Evolutionary conservation across 2,329 filamentous ascomycete species (phyloP), one percentile per base, ranked within the genome.

Genomic region (Fusarium pilosicola): DNA sequence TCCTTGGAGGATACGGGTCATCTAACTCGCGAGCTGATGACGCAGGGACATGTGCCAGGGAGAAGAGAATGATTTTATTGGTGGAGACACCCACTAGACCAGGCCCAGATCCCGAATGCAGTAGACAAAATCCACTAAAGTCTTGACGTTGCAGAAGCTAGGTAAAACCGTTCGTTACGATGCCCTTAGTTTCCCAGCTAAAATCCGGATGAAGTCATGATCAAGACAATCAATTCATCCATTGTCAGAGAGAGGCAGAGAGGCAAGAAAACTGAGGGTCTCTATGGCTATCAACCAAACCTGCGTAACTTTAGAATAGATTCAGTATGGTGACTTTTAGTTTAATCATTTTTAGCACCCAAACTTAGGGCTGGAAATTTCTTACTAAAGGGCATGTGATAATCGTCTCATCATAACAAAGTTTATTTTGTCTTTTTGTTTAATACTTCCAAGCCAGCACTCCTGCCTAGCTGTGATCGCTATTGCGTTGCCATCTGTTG

Each of bases 191-290:
- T 60, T 39, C 30, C 36, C 52, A 48, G 42, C 68, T 57, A 62
- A 57, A 30, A 56, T 28, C 59, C 54, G 56, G 45, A 73, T 73
- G 71, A 73, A 63, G 66, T 73, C 70, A 74, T 74, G n/a, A 30
- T 58, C 20, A n/a, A 58, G 54, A 30, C 36, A 49, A 51, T 59
- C 61, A 32, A 32, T 51, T 32, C 22, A 24, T 24, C 17, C 22
- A 20, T 51, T 51, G 28, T 14, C 48, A 51, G 13, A 12, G 30
- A 24, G 39, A 57, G n/a, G n/a, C 54, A 12, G 22, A 24, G 39
- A 57, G n/a, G n/a, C 54, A 45, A 26, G 24, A 34, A 24, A 38
- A 20, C 30, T 10, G 30, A 20, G 22, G 11, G 17, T 20, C 28
- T 18, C 32, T 39, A 39, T 36, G 8, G 34, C 17, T 36, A 17